Percentiles rank a stretch among this genome's conserved stretches.
These are phyloP conservation scores for Ustilago esculenta DNA, from an alignment of 1,284 basidiomycete species.

Conservation along the genomic window DNA sequence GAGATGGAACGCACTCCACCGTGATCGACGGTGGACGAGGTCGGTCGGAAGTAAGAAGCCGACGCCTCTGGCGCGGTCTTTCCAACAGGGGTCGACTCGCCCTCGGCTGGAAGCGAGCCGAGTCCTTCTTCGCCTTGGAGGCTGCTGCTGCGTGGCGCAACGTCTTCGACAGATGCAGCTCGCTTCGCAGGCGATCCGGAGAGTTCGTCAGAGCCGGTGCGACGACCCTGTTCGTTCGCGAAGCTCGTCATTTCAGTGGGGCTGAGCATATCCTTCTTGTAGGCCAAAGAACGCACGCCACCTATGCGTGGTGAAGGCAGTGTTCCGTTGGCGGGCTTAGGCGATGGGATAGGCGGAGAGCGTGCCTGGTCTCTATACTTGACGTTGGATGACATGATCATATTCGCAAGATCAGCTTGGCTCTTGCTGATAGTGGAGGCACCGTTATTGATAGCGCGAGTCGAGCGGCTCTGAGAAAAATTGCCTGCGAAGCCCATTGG, in stretches of 20 bases:
- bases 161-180: too few relatives aligned
- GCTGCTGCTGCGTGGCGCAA: constrained; percentile 20
- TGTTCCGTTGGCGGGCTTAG: constrained; percentile 7
- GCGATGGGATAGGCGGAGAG: constrained; percentile 30
- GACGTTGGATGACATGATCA: constrained; percentile 26
- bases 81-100: constrained; percentile 25
- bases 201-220: constrained; percentile 13
- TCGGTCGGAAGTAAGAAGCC: background rate
- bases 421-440: constrained; percentile 9
- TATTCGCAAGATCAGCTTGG: constrained; percentile 18
- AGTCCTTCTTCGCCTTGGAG: constrained; percentile 7
- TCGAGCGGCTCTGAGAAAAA: constrained; percentile 17
- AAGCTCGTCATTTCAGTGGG: constrained; percentile 13
- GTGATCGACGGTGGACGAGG: constrained; percentile 7
- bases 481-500: constrained; percentile 8
- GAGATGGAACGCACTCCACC: constrained; percentile 20
- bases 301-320: constrained; percentile 28
- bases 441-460: constrained; percentile 13
- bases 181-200: constrained; percentile 21
- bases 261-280: constrained; percentile 30
- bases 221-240: constrained; percentile 11
- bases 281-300: constrained; percentile 25
- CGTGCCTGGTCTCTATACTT: constrained; percentile 32
- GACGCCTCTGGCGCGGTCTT: constrained; percentile 10
- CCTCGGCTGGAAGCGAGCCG: constrained; percentile 9